A percentile compares a stretch with the other conserved stretches of the same genome.
phyloP scores from a whole-genome alignment of 2,329 filamentous ascomycete species.

The Arthrobotrys pseudoclavata region DNA sequence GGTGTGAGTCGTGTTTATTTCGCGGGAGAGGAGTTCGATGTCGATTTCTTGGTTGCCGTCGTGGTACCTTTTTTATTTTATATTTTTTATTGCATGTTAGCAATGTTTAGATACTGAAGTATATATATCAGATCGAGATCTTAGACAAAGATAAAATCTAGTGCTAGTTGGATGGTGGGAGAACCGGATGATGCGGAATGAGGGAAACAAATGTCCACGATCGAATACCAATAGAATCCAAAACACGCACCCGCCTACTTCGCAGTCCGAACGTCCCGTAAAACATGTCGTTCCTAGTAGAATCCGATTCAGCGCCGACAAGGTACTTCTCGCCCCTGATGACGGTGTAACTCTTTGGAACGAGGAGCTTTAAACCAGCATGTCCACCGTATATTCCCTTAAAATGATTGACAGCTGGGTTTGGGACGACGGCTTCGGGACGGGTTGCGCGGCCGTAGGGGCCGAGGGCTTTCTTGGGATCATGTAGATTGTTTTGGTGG shows the following conservation, averaged over 20 bases:
- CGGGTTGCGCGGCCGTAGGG: slow-evolving; percentile 76
- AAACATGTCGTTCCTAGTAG: slow-evolving; percentile 73
- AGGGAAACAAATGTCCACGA: not conserved
- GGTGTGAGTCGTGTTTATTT: slow-evolving; percentile 72
- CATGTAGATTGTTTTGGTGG: slow-evolving; percentile 41
- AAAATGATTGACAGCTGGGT: slow-evolving; percentile 69
- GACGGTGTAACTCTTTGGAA: slow-evolving; percentile 66
- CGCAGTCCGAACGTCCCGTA: slow-evolving; percentile 79
- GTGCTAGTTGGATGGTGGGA: too few relatives aligned
- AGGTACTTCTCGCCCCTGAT: slow-evolving; percentile 70
- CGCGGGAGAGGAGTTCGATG: slow-evolving; percentile 80
- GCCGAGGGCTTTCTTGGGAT: slow-evolving; percentile 70
- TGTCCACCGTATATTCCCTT: slow-evolving; percentile 69
- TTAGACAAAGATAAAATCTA: not conserved
- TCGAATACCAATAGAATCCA: slow-evolving; percentile 82
- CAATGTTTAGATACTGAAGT: not conserved
- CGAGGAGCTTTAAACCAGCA: slow-evolving; percentile 73
- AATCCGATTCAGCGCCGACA: slow-evolving; percentile 75
- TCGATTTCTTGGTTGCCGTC: slow-evolving; percentile 86
- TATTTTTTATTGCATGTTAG: not conserved
- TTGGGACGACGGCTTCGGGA: slow-evolving; percentile 72
- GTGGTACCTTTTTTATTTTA: slow-evolving; percentile 77
- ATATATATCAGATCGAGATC: not conserved
- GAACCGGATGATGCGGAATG: not conserved
- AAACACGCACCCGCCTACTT: slow-evolving; percentile 77